phyloP scores from a whole-genome alignment of 306 rosid genomes.

The Canavalia ensiformis region DNA sequence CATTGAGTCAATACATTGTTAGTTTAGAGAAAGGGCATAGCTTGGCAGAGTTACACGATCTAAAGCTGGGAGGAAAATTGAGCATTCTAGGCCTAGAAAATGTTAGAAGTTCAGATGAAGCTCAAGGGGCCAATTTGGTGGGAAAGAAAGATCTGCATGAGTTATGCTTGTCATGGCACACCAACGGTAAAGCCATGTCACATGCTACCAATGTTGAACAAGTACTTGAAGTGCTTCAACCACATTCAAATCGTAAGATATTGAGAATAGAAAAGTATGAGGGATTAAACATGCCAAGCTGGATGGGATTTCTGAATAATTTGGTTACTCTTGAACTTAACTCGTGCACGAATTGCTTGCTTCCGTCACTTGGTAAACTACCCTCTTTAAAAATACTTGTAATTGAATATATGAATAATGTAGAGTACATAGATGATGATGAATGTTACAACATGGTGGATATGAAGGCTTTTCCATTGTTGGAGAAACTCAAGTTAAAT shows the following conservation, averaged over 20 bases:
- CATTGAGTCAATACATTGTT: slow-evolving; percentile 17
- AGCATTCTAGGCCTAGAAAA: not conserved
- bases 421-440: slow-evolving; percentile 24
- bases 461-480: not conserved
- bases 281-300: slow-evolving; percentile 4
- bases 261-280: slow-evolving; percentile 2
- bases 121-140: slow-evolving; percentile 11
- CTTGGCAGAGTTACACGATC: not conserved
- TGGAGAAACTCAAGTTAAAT: not conserved
- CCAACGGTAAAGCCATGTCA: not conserved
- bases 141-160: not conserved
- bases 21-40: not conserved
- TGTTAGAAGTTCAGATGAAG: not conserved
- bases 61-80: not conserved
- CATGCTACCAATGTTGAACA: not conserved
- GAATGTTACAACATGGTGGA: not conserved
- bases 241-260: slow-evolving; percentile 31
- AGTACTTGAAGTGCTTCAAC: slow-evolving; percentile 31
- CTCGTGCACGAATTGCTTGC: not conserved
- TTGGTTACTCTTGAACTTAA: not conserved
- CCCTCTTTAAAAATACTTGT: not conserved
- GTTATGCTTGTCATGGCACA: not conserved
- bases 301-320: not conserved
- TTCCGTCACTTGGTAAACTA: slow-evolving; percentile 13
- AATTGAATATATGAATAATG: not conserved